Evolutionary conservation across 169 alveolate genomes (phyloP).

Genomic region (Babesia divergens): DNA sequence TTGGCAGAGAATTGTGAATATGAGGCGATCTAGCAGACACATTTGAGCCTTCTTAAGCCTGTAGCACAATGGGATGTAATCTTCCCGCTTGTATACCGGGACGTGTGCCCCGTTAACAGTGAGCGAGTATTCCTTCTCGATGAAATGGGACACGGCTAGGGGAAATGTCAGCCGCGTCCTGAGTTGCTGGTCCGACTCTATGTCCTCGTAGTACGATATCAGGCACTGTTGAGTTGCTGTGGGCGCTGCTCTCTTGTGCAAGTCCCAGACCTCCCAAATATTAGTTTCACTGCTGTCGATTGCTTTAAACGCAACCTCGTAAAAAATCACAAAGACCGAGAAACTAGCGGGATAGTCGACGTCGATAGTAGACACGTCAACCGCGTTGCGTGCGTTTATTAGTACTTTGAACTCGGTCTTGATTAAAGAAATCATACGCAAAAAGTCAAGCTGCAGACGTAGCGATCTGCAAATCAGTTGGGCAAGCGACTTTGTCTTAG

Average conservation of each 20-base stretch:
- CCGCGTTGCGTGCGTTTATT: conserved; percentile 42
- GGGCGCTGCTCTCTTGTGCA: conserved; percentile 37
- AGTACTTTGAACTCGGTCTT: conserved; percentile 58
- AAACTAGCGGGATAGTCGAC: conserved; percentile 62
- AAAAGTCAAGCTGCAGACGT: conserved; percentile 37
- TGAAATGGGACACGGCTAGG: conserved; percentile 30
- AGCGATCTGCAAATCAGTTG: conserved; percentile 7
- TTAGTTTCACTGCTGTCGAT: not conserved
- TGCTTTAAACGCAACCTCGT: conserved; percentile 21
- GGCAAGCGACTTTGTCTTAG: conserved; percentile 12
- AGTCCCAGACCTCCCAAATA: conserved; percentile 63
- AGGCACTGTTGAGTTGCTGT: conserved; percentile 49
- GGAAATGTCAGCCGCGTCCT: conserved; percentile 51
- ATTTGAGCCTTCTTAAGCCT: conserved; percentile 38
- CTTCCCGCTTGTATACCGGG: conserved; percentile 40
- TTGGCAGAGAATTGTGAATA: conserved; percentile 39
- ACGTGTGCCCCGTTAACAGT: conserved; percentile 38
- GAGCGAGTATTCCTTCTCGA: conserved; percentile 31
- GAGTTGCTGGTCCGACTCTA: conserved; percentile 6
- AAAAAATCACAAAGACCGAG: conserved; percentile 46
- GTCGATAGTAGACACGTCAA: conserved; percentile 58
- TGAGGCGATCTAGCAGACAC: conserved; percentile 58
- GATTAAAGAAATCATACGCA: conserved; percentile 29
- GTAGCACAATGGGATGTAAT: conserved; percentile 1
- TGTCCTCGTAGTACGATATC: conserved; percentile 42